Conservation (phyloP, 371 early-diverging fungal species). For the Mortierella sp. region DNA sequence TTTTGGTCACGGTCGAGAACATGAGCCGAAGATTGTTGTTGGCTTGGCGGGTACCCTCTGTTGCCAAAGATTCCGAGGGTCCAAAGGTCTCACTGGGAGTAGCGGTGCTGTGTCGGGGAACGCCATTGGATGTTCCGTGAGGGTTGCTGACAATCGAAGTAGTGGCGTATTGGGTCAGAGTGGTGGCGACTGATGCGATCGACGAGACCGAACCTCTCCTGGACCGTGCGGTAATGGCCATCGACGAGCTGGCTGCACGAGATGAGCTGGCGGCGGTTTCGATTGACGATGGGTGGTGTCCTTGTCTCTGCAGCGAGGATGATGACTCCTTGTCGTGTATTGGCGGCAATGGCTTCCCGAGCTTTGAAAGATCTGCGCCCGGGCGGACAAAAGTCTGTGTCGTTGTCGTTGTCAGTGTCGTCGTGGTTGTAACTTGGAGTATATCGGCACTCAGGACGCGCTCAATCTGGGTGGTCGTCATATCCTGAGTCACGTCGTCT, state of each 20-base stretch:
- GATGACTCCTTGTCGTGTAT: conserved; percentile 27
- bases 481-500: conserved; percentile 52
- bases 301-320: conserved; percentile 15
- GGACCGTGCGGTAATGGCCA: conserved; percentile 46
- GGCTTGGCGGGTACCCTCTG: conserved; percentile 45
- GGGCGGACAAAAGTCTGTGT: conserved; percentile 54
- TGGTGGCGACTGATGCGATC: conserved; percentile 52
- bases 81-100: conserved; percentile 6
- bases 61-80: conserved; percentile 30
- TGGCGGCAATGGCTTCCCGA: conserved; percentile 50
- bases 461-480: conserved; percentile 55
- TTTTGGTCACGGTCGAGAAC: conserved; percentile 67
- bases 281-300: conserved; percentile 22
- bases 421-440: conserved; percentile 52
- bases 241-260: conserved; percentile 35
- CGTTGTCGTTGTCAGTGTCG: conserved; percentile 52
- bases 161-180: conserved; percentile 48
- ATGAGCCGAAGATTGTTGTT: conserved; percentile 60
- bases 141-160: conserved; percentile 43
- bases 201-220: conserved; percentile 54
- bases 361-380: conserved; percentile 48
- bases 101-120: conserved; percentile 21
- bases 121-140: conserved; percentile 31
- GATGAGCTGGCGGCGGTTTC: conserved; percentile 35
- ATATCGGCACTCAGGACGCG: conserved; percentile 53